These are phyloP conservation scores for Aspergillus brasiliensis DNA, from an alignment of 2,329 filamentous ascomycete genomes.

Conservation along the genomic window DNA sequence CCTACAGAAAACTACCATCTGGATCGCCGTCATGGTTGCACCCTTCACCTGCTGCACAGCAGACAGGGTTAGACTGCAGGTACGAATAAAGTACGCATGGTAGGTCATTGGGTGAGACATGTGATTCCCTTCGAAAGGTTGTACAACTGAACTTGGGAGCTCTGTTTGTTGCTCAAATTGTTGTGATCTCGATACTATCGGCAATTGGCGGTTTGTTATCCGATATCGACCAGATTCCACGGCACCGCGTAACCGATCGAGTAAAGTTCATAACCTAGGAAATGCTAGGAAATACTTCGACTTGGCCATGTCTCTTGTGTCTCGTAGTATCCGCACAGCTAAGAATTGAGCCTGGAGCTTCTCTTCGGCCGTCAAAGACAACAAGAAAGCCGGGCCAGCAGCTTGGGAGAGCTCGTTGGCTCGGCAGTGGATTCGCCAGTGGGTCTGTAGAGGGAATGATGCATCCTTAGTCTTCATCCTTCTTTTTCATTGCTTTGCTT, in stretches of 20 bases:
- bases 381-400: no score
- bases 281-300: neutral
- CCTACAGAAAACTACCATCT: neutral
- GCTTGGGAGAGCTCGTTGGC: neutral
- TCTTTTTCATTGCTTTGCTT: neutral
- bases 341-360: neutral
- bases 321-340: neutral
- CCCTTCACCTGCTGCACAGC: neutral
- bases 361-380: neutral
- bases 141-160: neutral
- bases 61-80: slow-evolving; percentile 1
- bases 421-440: neutral
- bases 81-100: neutral
- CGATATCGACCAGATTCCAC: neutral
- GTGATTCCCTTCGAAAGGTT: neutral
- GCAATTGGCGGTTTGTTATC: neutral
- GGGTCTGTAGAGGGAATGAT: neutral
- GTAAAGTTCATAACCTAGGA: neutral
- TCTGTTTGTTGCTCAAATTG: neutral
- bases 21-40: neutral
- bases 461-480: slow-evolving; percentile 2
- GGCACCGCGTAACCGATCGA: neutral
- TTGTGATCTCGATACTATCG: neutral
- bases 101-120: neutral
- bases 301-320: neutral